Conservation (phyloP, 768 basidiomycete genomes). For the Solioccasus polychromus region DNA sequence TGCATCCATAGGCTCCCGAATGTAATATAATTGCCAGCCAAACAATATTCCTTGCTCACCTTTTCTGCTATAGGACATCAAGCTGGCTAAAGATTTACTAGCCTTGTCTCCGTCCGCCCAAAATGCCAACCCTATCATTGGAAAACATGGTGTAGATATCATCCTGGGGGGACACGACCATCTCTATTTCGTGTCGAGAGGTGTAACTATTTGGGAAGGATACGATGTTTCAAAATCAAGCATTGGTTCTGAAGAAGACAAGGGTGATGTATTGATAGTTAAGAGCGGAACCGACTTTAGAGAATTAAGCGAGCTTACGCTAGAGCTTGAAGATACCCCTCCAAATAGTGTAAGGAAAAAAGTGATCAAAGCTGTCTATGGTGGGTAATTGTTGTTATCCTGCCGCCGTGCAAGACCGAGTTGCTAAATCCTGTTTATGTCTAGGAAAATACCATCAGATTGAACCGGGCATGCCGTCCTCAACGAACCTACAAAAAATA, state of each 20-base stretch:
- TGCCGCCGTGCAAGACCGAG: background rate
- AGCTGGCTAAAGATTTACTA: constrained; percentile 59
- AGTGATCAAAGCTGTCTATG: constrained; percentile 59
- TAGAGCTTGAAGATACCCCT: constrained; percentile 61
- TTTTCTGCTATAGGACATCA: constrained; percentile 53
- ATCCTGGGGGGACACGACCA: constrained; percentile 91
- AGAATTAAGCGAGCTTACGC: constrained; percentile 71
- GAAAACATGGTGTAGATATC: constrained; percentile 75
- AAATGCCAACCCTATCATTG: constrained; percentile 37
- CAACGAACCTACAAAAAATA: constrained; percentile 51
- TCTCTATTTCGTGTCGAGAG: constrained; percentile 69
- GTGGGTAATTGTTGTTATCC: constrained; percentile 32
- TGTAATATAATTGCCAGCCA: constrained; percentile 13
- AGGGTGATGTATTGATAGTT: constrained; percentile 69
- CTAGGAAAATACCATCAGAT: constrained; percentile 66
- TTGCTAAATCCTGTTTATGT: background rate
- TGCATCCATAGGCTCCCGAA: constrained; percentile 25
- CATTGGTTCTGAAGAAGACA: constrained; percentile 67
- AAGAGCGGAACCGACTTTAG: constrained; percentile 92
- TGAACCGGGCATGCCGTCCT: constrained; percentile 55
- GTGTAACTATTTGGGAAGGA: constrained; percentile 62
- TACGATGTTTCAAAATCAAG: constrained; percentile 50
- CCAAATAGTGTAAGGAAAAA: constrained; percentile 61
- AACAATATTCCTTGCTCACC: constrained; percentile 7
- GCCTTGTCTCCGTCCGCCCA: constrained; percentile 60